These are phyloP conservation scores for Nepenthes mirabilis DNA, from an alignment of 148 eudicot species.

Conservation along the genomic window DNA sequence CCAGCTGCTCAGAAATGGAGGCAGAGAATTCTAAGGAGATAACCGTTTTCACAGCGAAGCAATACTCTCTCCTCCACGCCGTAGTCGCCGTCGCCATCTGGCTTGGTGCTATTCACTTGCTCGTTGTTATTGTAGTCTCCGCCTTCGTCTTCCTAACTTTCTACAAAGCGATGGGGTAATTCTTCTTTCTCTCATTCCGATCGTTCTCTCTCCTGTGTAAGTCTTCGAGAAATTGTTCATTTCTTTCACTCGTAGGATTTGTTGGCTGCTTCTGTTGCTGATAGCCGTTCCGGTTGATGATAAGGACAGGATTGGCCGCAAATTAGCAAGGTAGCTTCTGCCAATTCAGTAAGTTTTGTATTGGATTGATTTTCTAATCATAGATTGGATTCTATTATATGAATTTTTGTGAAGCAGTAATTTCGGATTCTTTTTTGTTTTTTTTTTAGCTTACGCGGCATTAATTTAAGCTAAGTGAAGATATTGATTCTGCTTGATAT, in stretches of 20 bases:
- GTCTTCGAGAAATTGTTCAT: neutral
- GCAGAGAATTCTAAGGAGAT: constrained; percentile 7
- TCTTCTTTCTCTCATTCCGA: neutral
- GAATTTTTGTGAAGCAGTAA: neutral
- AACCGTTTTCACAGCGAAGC: constrained; percentile 22
- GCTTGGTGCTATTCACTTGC: constrained; percentile 71
- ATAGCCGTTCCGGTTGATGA: constrained; percentile 63
- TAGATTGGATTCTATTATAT: neutral
- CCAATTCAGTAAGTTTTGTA: neutral
- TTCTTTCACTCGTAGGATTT: constrained; percentile 28
- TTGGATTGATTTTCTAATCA: neutral
- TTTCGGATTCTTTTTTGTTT: too few relatives aligned
- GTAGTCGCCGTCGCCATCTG: constrained; percentile 43
- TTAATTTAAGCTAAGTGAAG: neutral
- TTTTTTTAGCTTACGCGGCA: neutral
- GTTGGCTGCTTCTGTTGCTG: constrained; percentile 41
- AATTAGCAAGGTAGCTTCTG: constrained; percentile 36
- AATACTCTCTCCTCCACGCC: constrained; percentile 19
- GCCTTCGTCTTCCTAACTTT: constrained; percentile 60
- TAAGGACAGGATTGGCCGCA: constrained; percentile 50
- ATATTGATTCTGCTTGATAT: neutral
- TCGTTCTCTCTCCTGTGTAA: neutral
- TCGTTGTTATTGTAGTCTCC: constrained; percentile 19
- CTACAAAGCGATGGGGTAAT: constrained; percentile 43
- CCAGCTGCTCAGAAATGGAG: neutral